These are phyloP conservation scores for Graphilbum fragrans DNA, from an alignment of 2,329 filamentous ascomycete genomes.

Conservation along the genomic window DNA sequence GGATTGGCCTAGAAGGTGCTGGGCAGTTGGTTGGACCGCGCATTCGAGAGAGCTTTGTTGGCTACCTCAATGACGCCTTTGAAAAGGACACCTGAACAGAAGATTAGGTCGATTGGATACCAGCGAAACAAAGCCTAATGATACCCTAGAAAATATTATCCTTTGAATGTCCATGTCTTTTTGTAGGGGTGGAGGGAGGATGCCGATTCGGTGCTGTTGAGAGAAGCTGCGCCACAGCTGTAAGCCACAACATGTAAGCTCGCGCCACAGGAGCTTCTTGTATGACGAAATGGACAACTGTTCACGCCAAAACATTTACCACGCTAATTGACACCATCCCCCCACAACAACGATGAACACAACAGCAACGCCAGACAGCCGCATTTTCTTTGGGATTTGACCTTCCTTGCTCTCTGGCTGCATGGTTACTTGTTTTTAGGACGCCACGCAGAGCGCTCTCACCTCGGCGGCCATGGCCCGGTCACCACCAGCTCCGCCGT, in stretches of 20 bases:
- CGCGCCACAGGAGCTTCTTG: neutral
- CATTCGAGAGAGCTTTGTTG: slow-evolving; percentile 51
- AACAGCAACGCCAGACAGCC: too few relatives aligned
- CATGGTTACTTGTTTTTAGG: neutral
- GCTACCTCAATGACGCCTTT: slow-evolving; percentile 54
- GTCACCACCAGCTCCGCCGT: slow-evolving; percentile 1
- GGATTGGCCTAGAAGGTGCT: slow-evolving; percentile 45
- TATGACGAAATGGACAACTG: too few relatives aligned
- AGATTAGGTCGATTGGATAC: too few relatives aligned
- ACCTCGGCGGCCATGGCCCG: slow-evolving; percentile 4
- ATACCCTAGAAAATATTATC: too few relatives aligned
- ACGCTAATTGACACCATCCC: too few relatives aligned
- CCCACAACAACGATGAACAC: too few relatives aligned
- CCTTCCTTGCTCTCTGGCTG: neutral
- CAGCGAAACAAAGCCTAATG: too few relatives aligned
- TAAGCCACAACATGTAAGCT: neutral
- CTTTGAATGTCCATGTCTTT: too few relatives aligned
- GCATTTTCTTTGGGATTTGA: too few relatives aligned
- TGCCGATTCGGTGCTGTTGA: too few relatives aligned
- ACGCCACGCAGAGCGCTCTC: neutral
- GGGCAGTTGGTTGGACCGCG: slow-evolving; percentile 40
- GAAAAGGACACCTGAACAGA: slow-evolving; percentile 32
- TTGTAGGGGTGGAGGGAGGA: too few relatives aligned
- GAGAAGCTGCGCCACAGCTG: neutral
- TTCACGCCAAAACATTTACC: too few relatives aligned